phyloP scores from a whole-genome alignment of 2,329 filamentous ascomycete species.

The Paecilomyces variotii region DNA sequence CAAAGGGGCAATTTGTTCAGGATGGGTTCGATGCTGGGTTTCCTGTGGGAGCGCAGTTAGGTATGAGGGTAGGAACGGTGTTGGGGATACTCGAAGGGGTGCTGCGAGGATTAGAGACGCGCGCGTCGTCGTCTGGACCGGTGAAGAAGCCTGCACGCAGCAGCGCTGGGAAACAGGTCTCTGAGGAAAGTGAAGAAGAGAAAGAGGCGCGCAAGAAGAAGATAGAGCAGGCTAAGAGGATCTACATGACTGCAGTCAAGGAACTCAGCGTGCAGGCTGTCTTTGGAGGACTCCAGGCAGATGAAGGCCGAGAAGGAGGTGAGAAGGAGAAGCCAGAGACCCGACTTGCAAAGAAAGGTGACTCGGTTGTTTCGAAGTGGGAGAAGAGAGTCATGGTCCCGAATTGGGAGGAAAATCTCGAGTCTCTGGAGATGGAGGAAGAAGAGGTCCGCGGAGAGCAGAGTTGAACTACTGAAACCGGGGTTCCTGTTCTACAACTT shows the following conservation, averaged over 20 bases:
- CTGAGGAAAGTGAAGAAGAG: not conserved
- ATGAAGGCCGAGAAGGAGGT: conserved; percentile 4
- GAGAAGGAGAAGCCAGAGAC: conserved; percentile 19
- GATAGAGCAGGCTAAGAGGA: conserved; percentile 22
- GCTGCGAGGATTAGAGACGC: conserved; percentile 26
- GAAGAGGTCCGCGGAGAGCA: conserved; percentile 9
- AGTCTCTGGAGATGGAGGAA: conserved; percentile 26
- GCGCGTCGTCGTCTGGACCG: conserved; percentile 14
- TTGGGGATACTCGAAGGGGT: conserved; percentile 73
- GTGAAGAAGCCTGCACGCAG: conserved; percentile 18
- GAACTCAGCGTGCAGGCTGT: conserved; percentile 57
- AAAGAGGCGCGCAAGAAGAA: conserved; percentile 27
- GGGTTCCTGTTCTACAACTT: not conserved
- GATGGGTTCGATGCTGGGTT: conserved; percentile 89
- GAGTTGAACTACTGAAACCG: conserved; percentile 10
- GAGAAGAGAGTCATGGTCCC: conserved; percentile 23
- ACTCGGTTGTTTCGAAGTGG: conserved; percentile 22
- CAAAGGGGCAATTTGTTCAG: conserved; percentile 72
- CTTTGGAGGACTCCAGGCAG: conserved; percentile 42
- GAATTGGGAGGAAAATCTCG: conserved; percentile 33
- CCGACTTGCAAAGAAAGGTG: conserved; percentile 20
- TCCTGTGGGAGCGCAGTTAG: conserved; percentile 71
- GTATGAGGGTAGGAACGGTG: conserved; percentile 63
- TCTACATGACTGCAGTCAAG: conserved; percentile 40
- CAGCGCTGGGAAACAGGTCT: conserved; percentile 2